Conservation (phyloP, 1,284 basidiomycete species). For the Pseudozyma thailandica region DNA sequence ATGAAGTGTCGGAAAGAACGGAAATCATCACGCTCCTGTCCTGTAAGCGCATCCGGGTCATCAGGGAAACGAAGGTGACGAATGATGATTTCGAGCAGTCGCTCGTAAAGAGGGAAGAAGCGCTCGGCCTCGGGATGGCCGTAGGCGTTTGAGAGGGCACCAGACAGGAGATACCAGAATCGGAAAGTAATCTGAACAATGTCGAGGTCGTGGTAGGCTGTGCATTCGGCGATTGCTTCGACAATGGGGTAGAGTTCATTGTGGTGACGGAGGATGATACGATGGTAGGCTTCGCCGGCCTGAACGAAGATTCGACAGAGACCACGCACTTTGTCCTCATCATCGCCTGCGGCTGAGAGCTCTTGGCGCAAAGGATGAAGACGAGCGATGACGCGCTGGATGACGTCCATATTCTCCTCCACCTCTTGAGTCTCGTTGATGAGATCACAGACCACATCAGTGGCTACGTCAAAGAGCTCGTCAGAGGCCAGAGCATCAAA, state of each 20-base stretch:
- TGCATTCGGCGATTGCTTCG: slow-evolving; percentile 91
- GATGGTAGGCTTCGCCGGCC: slow-evolving; percentile 93
- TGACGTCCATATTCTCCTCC: slow-evolving; percentile 89
- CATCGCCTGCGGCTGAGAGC: slow-evolving; percentile 69
- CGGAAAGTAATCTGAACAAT: slow-evolving; percentile 97
- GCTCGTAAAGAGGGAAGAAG: slow-evolving; percentile 83
- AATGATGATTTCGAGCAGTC: slow-evolving; percentile 87
- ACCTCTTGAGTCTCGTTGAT: slow-evolving; percentile 99
- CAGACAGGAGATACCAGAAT: slow-evolving; percentile 85
- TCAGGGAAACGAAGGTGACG: slow-evolving; percentile 90
- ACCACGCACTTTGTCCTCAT: slow-evolving; percentile 88
- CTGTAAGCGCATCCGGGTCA: slow-evolving; percentile 75
- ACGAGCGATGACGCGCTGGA: slow-evolving; percentile 83
- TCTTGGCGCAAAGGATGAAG: slow-evolving; percentile 53
- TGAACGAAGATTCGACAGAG: slow-evolving; percentile 92
- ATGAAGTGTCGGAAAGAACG: slow-evolving; percentile 95
- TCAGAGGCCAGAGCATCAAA: slow-evolving; percentile 71
- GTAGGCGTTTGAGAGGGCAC: slow-evolving; percentile 71
- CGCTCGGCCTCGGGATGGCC: slow-evolving; percentile 66
- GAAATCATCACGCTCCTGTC: slow-evolving; percentile 93
- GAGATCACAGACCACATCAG: slow-evolving; percentile 90
- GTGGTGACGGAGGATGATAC: slow-evolving; percentile 87
- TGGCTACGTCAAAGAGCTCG: slow-evolving; percentile 88
- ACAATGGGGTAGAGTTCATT: slow-evolving; percentile 92
- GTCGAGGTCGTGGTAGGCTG: slow-evolving; percentile 91